Evolutionary conservation across 768 basidiomycete species (phyloP).

Genomic region (Epithele typhae): DNA sequence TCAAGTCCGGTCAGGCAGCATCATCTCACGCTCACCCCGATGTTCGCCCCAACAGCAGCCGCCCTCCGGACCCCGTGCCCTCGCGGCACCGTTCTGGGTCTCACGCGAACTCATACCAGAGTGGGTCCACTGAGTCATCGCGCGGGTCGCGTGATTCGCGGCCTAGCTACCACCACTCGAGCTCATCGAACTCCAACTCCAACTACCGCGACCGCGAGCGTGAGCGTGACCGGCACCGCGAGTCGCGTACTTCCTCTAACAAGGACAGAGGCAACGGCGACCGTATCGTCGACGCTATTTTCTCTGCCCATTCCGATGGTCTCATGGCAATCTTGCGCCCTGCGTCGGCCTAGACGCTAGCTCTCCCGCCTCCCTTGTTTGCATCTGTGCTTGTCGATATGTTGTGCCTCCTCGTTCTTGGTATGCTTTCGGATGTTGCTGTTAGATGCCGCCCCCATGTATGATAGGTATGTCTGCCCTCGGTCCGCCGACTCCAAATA

Average conservation of each 20-base stretch:
- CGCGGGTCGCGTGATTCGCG: too few relatives aligned
- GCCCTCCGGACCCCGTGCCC: constrained; percentile 23
- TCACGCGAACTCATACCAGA: constrained; percentile 4
- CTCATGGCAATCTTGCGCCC: constrained; percentile 71
- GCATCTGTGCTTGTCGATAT: too few relatives aligned
- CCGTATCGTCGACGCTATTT: constrained; percentile 71
- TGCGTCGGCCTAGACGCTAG: constrained; percentile 4
- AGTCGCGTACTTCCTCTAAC: constrained; percentile 8
- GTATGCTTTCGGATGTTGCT: too few relatives aligned
- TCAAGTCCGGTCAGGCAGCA: not conserved
- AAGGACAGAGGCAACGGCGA: constrained; percentile 30
- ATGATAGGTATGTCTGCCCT: too few relatives aligned
- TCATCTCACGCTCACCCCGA: not conserved
- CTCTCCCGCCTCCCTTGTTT: too few relatives aligned
- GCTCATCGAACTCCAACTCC: not conserved
- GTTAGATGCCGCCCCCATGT: too few relatives aligned
- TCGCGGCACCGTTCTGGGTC: constrained; percentile 29
- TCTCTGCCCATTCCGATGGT: constrained; percentile 83
- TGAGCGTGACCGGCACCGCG: not conserved
- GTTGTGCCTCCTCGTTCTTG: too few relatives aligned
- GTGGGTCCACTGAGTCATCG: constrained; percentile 4
- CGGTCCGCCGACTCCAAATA: too few relatives aligned
- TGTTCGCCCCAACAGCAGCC: constrained; percentile 18
- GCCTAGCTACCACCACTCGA: constrained; percentile 1
- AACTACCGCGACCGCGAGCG: constrained; percentile 7